A percentile compares a stretch with the other conserved stretches of the same genome.
These are phyloP conservation scores for Fomitiporia mediterranea DNA, from an alignment of 1,284 basidiomycete species.

Conservation along the genomic window DNA sequence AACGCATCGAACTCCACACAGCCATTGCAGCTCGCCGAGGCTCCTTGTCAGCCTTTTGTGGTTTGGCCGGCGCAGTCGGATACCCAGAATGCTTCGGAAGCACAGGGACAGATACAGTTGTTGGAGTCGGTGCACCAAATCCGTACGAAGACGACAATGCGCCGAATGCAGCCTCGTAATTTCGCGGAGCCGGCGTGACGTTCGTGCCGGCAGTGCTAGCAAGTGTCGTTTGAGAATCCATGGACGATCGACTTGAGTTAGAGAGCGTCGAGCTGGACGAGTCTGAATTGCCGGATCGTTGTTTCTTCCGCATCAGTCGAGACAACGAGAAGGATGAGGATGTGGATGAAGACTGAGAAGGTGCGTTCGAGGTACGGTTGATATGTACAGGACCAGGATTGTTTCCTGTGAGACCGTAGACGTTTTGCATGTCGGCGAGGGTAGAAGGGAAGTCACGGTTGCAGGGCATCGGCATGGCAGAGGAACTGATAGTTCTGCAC, in stretches of 20 bases:
- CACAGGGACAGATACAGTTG: neutral
- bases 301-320: constrained; percentile 1
- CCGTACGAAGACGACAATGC: constrained; percentile 18
- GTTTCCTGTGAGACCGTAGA: constrained; percentile 1
- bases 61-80: neutral
- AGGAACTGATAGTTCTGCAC: neutral
- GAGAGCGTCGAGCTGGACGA: neutral
- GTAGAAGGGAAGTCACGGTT: neutral
- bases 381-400: neutral
- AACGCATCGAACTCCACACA: neutral
- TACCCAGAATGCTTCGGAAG: neutral
- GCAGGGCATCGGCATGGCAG: neutral
- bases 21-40: neutral
- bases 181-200: constrained; percentile 31
- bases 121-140: neutral
- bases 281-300: neutral
- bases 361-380: neutral
- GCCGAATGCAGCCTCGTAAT: constrained; percentile 19
- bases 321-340: constrained; percentile 14
- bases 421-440: constrained; percentile 1
- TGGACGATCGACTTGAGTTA: neutral
- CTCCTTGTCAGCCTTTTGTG: neutral
- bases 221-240: constrained; percentile 8
- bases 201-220: constrained; percentile 24
- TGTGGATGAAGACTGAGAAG: neutral